Evolutionary conservation across 352 stramenopile genomes (phyloP), one percentile per base, ranked within the genome.

Genomic region (Phytophthora pisi): DNA sequence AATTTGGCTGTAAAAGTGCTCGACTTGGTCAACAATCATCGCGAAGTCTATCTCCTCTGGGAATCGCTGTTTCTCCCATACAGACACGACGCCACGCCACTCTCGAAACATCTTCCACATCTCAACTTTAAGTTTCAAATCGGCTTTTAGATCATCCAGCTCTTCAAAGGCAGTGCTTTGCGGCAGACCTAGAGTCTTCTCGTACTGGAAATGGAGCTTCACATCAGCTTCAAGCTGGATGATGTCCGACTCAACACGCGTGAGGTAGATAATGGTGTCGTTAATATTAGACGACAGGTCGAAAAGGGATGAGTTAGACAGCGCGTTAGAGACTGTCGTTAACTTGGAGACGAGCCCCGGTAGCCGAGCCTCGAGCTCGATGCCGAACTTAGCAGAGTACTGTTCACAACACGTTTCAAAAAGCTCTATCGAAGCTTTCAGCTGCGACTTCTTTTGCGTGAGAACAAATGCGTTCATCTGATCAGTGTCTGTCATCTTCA

Each of bases 131-230:
- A 97, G 56, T 43, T 45, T 55, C 2, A 98, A 70, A 66, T 98
- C 91, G 0, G 54, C 57, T 50, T 80, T 78, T 2, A 97, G 68
- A 24, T 89, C 78, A 1, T 81, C 75, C n/a, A 98, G 59, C 24
- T 88, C 80, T 45, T 97, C 90, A 53, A 96, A 97, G 20, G 92
- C 92, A 13, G 77, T 81, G 15, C 68, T 84, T 34, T 82, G 68
- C 2, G 84, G 80, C 24, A 92, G 34, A 0, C 70, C 77, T 20
- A 92, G 58, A 5, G 82, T 91, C 62, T 78, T 80, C 45, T 92
- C 81, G 24, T 87, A 74, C 45, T 70, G 74, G 43, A 78, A 82
- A 43, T 93, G 84, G 2, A 79, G 66, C 20, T 70, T 58, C 11
- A 76, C 60, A 16, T 55, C 52, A 8, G 8, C 24, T 30, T 78